Evolutionary conservation across 371 early-diverging fungal species (phyloP), one percentile per base, ranked within the genome.

Genomic region (Mucor indicus): DNA sequence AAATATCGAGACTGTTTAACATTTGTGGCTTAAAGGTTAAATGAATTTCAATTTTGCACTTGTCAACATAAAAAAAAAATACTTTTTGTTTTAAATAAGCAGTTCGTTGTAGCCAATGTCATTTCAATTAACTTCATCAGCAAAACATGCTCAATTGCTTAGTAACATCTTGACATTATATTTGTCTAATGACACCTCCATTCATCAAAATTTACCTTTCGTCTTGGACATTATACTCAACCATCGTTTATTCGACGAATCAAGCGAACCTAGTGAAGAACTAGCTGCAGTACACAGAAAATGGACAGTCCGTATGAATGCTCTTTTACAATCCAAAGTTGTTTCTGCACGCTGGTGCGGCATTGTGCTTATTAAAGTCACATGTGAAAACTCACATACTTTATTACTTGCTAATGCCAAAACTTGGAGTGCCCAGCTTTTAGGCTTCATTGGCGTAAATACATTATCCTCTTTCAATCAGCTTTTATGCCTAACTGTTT

Each of bases 251-350:
- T 47, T 81, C 27, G 55, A 56, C 23, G 67, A 72, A 19, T 30
- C 42, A 7, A 42, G 37, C 33, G 42, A 55, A 41, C 33, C 35
- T 24, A 44, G 12, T 16, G 54, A 58, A 9, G 62, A 60, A 17
- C 16, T 50, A 16, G 52, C 44, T 25, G 51, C 57, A 42, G 63
- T 67, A 7, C 69, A 65, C 32, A 67, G 62, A 44, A 65, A 82
- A 58, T 84, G 85, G 85, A 58, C 64, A 8, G 65, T 68, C 40
- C 76, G 85, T 21, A 45, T 84, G 19, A 75, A 78, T 57, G 61
- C 81, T 0, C 50, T 84, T 31, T 55, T 82, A 12, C 77, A 80
- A 33, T 84, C 85, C 1, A 80, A 80, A 36, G 62, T 67, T 24
- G 50, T 60, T 2, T 52, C 73, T 13, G 76, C 76, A 15, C 76